Conservation (phyloP, 1,284 basidiomycete genomes). For the Thecaphora thlaspeos region DNA sequence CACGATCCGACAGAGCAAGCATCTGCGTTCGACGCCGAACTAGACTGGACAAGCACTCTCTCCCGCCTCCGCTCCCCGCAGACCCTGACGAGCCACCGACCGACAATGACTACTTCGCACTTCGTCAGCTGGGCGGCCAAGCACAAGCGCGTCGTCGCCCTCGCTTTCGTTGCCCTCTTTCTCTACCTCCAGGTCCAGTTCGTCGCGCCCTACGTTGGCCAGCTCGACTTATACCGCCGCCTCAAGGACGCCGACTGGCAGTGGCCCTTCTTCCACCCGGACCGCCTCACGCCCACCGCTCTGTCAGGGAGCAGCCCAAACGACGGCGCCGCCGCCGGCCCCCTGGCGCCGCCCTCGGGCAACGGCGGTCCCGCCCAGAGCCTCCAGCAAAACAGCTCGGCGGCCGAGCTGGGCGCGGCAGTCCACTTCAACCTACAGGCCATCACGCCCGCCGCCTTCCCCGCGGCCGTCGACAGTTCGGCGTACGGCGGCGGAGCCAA, state of each 20-base stretch:
- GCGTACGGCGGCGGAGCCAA: background rate
- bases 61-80: too few relatives aligned
- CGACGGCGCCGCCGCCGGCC: background rate
- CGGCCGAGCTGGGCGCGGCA: constrained; percentile 8
- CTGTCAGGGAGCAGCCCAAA: too few relatives aligned
- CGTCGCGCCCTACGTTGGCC: constrained; percentile 21
- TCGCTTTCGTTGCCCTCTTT: constrained; percentile 23
- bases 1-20: too few relatives aligned
- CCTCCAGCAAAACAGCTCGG: constrained; percentile 13
- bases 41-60: too few relatives aligned
- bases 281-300: too few relatives aligned
- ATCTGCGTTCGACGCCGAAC: too few relatives aligned
- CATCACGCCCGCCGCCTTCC: background rate
- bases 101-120: too few relatives aligned
- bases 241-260: constrained; percentile 24
- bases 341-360: background rate
- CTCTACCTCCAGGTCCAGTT: constrained; percentile 24
- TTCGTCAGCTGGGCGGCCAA: constrained; percentile 31
- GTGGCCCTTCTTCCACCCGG: constrained; percentile 21
- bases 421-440: background rate
- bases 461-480: background rate
- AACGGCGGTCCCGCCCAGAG: constrained; percentile 13
- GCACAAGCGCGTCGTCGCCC: constrained; percentile 28
- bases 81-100: too few relatives aligned
- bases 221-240: constrained; percentile 11